Conservation (phyloP, 257 asterid genomes). For the Solanum appendiculatum region DNA sequence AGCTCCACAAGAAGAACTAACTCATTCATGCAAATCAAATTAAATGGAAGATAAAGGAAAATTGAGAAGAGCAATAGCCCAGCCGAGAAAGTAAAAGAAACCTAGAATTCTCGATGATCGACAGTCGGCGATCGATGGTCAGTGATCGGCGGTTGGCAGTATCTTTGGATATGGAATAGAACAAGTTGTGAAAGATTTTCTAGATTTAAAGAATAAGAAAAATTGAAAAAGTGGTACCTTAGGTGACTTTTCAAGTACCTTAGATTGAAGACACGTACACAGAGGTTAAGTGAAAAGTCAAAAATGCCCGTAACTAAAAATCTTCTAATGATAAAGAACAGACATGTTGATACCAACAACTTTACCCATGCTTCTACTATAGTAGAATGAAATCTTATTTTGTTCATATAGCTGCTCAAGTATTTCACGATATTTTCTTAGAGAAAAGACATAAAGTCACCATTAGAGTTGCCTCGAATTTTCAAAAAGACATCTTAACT, state of each 20-base stretch:
- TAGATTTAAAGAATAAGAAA: neutral
- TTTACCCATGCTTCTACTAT: neutral
- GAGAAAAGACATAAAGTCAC: no score
- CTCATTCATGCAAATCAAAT: neutral
- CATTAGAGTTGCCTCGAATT: no score
- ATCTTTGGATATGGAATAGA: neutral
- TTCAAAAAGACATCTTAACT: no score
- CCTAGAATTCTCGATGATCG: neutral
- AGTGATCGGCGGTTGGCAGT: neutral
- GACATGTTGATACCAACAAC: neutral
- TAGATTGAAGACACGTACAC: neutral
- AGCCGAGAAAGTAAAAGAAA: neutral
- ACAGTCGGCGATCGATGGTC: neutral
- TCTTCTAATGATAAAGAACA: neutral
- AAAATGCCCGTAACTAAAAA: neutral
- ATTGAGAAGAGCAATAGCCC: neutral
- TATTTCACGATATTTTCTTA: no score
- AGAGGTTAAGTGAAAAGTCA: neutral
- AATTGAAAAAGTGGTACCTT: neutral
- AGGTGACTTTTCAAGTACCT: neutral
- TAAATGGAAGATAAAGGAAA: neutral
- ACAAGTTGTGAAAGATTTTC: neutral
- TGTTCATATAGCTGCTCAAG: no score
- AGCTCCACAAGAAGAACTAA: neutral
- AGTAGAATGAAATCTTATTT: no score